Percentiles rank a stretch among this genome's conserved stretches.
Conservation (phyloP, 2,329 filamentous ascomycete species). For the Xylariaceae sp. region DNA sequence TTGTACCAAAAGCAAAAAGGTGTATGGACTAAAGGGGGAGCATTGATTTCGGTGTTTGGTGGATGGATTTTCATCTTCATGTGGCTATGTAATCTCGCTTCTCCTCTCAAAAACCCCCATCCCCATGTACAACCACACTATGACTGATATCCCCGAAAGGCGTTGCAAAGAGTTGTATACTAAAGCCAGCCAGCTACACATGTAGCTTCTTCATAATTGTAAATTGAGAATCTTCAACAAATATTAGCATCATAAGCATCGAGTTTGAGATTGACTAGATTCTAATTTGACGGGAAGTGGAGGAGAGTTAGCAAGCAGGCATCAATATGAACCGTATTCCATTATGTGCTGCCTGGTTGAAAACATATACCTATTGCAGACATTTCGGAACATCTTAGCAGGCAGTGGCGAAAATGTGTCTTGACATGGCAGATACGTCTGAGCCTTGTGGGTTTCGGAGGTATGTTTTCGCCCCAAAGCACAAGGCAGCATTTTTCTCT, state of each 20-base stretch:
- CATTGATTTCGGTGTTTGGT: slow-evolving; percentile 45
- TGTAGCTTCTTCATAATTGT: slow-evolving; percentile 9
- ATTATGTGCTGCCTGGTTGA: no score
- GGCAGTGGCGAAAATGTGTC: no score
- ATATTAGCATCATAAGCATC: no score
- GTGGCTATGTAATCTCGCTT: slow-evolving; percentile 38
- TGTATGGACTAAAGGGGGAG: slow-evolving; percentile 36
- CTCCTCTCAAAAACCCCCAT: slow-evolving; percentile 19
- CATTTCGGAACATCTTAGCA: no score
- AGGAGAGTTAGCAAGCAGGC: no score
- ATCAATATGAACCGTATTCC: neutral
- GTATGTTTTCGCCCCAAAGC: no score
- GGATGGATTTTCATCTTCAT: slow-evolving; percentile 30
- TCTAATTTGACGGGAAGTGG: no score
- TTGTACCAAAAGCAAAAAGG: slow-evolving; percentile 31
- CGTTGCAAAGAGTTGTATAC: slow-evolving; percentile 31
- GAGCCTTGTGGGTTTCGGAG: no score
- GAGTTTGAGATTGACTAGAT: no score
- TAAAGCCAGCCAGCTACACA: slow-evolving; percentile 18
- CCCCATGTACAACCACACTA: slow-evolving; percentile 26
- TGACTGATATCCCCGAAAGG: slow-evolving; percentile 30
- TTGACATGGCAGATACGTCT: no score
- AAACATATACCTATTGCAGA: no score
- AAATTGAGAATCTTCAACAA: neutral
- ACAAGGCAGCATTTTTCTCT: no score